Base-by-base conservation (phyloP, 2,329 filamentous ascomycete species). In the Xylariaceae sp. region DNA sequence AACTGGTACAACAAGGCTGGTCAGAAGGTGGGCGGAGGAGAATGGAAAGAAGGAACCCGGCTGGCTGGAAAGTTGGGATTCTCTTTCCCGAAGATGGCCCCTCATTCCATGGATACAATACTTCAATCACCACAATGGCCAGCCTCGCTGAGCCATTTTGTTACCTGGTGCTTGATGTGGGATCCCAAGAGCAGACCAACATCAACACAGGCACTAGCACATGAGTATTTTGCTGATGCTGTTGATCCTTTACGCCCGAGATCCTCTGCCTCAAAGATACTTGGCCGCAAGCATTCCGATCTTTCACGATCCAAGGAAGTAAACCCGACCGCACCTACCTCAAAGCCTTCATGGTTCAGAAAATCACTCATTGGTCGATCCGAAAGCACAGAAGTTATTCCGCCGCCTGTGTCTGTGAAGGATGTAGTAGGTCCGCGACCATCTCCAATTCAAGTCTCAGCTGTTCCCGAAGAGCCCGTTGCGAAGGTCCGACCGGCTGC, bases 101-200 rank as follows among this genome's bases (percentile, higher is more conserved):
- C 93, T 40, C 93, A 97, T 67, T 82, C 92, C 16, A 89, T 98
- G 80, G 92, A 97, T 58, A 94, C 89, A 5, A 93, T 97, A 55
- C 76, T 98, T 6, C 89, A 89, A 62, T 67, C 86, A 21, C 90
- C 93, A 14, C 88, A 95, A 62, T 98, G 93, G 93, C 93, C 93
- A 5, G 71, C 85, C 2, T 85, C 89, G 17, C 76, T 98, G 44
- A 86, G 85, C 60, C 82, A 94, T 48, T 97, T 98, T 62, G 93
- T 98, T 48, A 98, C 93, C 14, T 96, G 90, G 90, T 98, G 93
- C 68, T 70, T 98, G 55, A 93, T 97, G 87, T 98, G 93, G 93
- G 93, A 98, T 67, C 93, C 93, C 10, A 94, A 91, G 72, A 83
- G 74, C 61, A 80, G 93, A 49, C 93, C 93, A 36, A 97, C 91